A percentile compares a stretch with the other conserved stretches of the same genome.
Evolutionary conservation across 257 asterid species (phyloP).

Genomic region (Verbena officinalis): DNA sequence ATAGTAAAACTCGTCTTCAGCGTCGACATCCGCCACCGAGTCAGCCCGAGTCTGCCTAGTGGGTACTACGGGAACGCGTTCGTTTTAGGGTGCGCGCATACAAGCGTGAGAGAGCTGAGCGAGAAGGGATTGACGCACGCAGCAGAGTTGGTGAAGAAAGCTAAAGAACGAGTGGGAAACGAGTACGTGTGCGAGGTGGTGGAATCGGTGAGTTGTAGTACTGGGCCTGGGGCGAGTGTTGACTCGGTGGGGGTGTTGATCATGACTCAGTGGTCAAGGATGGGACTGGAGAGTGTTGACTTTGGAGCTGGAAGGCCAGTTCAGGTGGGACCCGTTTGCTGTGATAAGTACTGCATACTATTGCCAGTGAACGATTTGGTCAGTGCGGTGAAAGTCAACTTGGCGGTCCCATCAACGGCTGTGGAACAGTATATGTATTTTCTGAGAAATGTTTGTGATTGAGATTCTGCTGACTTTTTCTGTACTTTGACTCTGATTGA

Average conservation of each 20-base stretch:
- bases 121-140: slow-evolving; percentile 42
- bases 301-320: slow-evolving; percentile 67
- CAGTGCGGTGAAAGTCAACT: slow-evolving; percentile 47
- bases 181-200: slow-evolving; percentile 64
- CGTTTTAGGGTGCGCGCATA: slow-evolving; percentile 60
- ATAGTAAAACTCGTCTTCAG: slow-evolving; percentile 53
- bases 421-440: slow-evolving; percentile 52
- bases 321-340: slow-evolving; percentile 56
- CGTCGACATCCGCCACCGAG: slow-evolving; percentile 54
- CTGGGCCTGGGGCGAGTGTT: slow-evolving; percentile 41
- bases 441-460: slow-evolving; percentile 24
- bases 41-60: slow-evolving; percentile 53
- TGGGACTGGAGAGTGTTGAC: slow-evolving; percentile 63
- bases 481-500: too few species aligned
- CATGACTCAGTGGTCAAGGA: slow-evolving; percentile 73
- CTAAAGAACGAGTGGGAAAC: slow-evolving; percentile 59
- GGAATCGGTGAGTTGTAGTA: slow-evolving; percentile 51
- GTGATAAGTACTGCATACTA: slow-evolving; percentile 55
- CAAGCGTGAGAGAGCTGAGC: slow-evolving; percentile 36
- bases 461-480: too few species aligned
- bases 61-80: slow-evolving; percentile 77
- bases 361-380: slow-evolving; percentile 41
- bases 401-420: slow-evolving; percentile 55
- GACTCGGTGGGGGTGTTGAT: slow-evolving; percentile 73
- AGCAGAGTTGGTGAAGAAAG: slow-evolving; percentile 44